Evolutionary conservation across 768 basidiomycete species (phyloP).

Genomic region (Mycena vitilis): DNA sequence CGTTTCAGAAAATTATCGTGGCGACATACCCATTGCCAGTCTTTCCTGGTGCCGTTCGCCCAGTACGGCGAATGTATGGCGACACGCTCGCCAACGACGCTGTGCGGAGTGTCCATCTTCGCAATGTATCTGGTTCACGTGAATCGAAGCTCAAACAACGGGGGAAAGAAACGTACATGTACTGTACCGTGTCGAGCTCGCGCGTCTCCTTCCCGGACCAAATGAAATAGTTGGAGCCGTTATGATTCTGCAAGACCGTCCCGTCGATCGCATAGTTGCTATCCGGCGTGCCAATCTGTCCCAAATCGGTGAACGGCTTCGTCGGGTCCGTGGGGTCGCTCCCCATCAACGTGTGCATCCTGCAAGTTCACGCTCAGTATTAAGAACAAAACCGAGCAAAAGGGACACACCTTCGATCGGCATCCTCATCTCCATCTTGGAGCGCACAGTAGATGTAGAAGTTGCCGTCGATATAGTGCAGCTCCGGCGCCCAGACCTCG

Average conservation of each 20-base stretch:
- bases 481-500: constrained; percentile 24
- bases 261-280: constrained; percentile 27
- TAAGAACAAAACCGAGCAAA: not conserved
- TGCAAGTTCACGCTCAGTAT: not conserved
- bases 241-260: constrained; percentile 20
- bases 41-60: constrained; percentile 22
- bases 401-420: constrained; percentile 1
- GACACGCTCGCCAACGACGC: constrained; percentile 11
- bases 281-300: constrained; percentile 24
- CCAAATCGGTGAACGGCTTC: constrained; percentile 21
- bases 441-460: constrained; percentile 27
- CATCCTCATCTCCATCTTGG: constrained; percentile 23
- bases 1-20: not conserved
- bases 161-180: constrained; percentile 9
- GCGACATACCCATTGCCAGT: constrained; percentile 24
- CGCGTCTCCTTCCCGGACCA: constrained; percentile 25
- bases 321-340: constrained; percentile 25
- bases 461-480: constrained; percentile 24
- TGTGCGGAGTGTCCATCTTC: constrained; percentile 24
- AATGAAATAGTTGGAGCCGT: constrained; percentile 28
- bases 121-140: constrained; percentile 22
- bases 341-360: constrained; percentile 25
- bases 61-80: constrained; percentile 29
- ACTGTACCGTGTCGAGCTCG: constrained; percentile 25
- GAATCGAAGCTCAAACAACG: not conserved